Conservation (phyloP, 352 stramenopile genomes). For the Pythium dissotocum region DNA sequence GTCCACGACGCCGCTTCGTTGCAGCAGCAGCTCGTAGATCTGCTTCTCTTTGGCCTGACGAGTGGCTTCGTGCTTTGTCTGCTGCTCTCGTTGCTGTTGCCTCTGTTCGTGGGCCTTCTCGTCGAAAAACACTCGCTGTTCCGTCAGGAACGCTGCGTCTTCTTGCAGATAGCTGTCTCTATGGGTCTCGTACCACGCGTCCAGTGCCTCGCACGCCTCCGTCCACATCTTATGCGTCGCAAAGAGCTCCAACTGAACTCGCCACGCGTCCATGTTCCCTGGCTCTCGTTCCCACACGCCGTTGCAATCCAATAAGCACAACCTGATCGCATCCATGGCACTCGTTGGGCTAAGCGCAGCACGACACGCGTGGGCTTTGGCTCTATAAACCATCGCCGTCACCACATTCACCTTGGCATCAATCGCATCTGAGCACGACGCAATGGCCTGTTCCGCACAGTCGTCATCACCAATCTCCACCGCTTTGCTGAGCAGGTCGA, state of each 20-base stretch:
- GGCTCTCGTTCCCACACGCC: slow-evolving; percentile 18
- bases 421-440: slow-evolving; percentile 27
- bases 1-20: not conserved
- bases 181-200: not conserved
- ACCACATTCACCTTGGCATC: slow-evolving; percentile 20
- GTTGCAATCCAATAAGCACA: slow-evolving; percentile 27
- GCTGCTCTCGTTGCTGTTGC: not conserved
- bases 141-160: slow-evolving; percentile 13
- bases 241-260: slow-evolving; percentile 15
- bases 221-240: slow-evolving; percentile 25
- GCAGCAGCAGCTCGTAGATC: slow-evolving; percentile 15
- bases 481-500: slow-evolving; percentile 4
- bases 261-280: slow-evolving; percentile 22
- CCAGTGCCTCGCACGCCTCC: slow-evolving; percentile 11
- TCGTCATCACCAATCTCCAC: slow-evolving; percentile 1
- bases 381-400: slow-evolving; percentile 24
- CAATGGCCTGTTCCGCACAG: slow-evolving; percentile 11
- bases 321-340: slow-evolving; percentile 4
- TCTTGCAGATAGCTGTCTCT: not conserved
- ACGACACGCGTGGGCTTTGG: slow-evolving; percentile 5
- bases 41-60: slow-evolving; percentile 13
- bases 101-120: slow-evolving; percentile 8
- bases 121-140: slow-evolving; percentile 1
- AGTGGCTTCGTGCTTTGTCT: not conserved
- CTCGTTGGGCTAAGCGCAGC: not conserved